These are phyloP conservation scores for Tetrapisispora arboricola DNA, from an alignment of 805 yeast species.

Conservation along the genomic window DNA sequence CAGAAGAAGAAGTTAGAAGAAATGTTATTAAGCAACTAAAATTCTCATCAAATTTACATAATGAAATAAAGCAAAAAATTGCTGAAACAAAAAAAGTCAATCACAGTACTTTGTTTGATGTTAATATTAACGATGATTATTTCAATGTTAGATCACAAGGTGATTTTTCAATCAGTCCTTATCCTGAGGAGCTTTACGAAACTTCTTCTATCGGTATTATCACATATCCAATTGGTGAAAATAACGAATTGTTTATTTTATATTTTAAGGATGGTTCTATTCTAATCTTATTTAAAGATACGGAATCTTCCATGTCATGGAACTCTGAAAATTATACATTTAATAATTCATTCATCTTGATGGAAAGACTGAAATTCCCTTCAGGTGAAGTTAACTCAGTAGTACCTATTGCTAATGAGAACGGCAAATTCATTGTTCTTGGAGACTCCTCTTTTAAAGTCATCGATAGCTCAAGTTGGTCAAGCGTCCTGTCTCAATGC, in stretches of 20 bases:
- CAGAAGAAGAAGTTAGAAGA: conserved; percentile 12
- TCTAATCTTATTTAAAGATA: conserved; percentile 25
- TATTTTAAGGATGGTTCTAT: conserved; percentile 25
- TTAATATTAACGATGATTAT: conserved; percentile 15
- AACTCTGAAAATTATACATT: conserved; percentile 14
- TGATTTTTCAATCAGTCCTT: conserved; percentile 45
- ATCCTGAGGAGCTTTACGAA: conserved; percentile 42
- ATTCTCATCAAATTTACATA: conserved; percentile 29
- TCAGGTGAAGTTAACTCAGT: conserved; percentile 4
- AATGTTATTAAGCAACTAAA: conserved; percentile 30
- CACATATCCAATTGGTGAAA: conserved; percentile 17
- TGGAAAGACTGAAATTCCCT: conserved; percentile 13
- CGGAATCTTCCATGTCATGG: conserved; percentile 32
- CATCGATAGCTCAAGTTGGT: conserved; percentile 16
- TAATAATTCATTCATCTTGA: conserved; percentile 18
- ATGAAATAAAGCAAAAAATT: conserved; percentile 10
- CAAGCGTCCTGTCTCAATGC: conserved; percentile 10
- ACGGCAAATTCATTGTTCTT: conserved; percentile 6
- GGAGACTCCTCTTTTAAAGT: conserved; percentile 1
- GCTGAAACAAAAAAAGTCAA: background rate
- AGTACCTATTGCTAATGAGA: background rate
- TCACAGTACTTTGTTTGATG: background rate
- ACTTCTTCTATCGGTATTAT: conserved; percentile 33
- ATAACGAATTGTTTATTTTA: conserved; percentile 19
- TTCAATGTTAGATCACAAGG: conserved; percentile 34